Evolutionary conservation across 2,329 filamentous ascomycete species (phyloP).

Genomic region (Pestalotiopsis fici): DNA sequence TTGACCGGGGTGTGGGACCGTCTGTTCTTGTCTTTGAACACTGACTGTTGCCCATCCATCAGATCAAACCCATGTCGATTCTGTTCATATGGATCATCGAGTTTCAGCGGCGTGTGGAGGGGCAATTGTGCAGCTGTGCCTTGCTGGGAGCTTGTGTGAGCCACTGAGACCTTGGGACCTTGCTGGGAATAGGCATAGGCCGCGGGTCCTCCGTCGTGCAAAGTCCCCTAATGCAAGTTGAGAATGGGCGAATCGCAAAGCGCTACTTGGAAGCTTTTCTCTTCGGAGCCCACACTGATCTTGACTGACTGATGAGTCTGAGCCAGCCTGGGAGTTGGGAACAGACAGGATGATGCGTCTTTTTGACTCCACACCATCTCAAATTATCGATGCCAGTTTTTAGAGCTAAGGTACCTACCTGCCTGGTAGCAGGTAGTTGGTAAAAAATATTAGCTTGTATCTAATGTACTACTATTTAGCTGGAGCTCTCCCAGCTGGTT

Average conservation of each 20-base stretch:
- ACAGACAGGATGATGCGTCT: slow-evolving; percentile 4
- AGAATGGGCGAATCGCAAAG: background rate
- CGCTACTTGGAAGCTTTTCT: background rate
- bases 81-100: background rate
- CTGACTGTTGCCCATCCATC: background rate
- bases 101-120: slow-evolving; percentile 8
- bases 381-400: background rate
- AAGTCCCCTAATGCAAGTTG: background rate
- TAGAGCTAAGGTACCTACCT: background rate
- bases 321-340: background rate
- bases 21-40: no score
- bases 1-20: no score
- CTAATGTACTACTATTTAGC: no score
- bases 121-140: background rate
- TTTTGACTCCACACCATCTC: slow-evolving; percentile 5
- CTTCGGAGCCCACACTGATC: background rate
- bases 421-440: no score
- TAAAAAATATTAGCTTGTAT: background rate
- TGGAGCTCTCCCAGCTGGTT: background rate
- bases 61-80: background rate
- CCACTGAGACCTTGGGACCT: background rate
- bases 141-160: background rate
- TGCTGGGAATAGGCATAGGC: background rate
- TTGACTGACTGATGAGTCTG: no score
- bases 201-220: background rate